Evolutionary conservation across 176 grass and related monocot genomes (phyloP), one percentile per base, ranked within the genome.

Genomic region (Elaeis guineensis): DNA sequence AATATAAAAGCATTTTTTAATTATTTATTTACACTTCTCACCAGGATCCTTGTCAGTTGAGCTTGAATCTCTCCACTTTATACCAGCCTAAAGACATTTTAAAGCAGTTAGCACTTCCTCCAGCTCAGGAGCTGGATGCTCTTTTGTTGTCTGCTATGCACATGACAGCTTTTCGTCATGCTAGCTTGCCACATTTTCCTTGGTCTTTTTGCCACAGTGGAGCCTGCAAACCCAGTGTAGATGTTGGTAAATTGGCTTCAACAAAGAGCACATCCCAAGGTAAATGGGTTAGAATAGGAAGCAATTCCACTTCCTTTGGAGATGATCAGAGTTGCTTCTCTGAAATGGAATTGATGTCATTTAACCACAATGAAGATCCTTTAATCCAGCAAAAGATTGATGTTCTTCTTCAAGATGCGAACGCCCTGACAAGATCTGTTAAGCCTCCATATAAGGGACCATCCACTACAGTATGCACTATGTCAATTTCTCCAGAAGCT

Each of bases 101-200:
- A 65, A 69, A 77, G 19, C 70, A 61, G 78, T 89, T 98, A 72
- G 71, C 73, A 51, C 73, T 98, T 72, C 19, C 70, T 25, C 76
- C 78, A 74, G 81, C 55, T 62, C 76, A 79, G 4, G 73, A 86
- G 75, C 67, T 98, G 8, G 75, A 78, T 51, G 73, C 84, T 66
- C 56, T 98, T 55, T 69, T 98, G 25, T 70, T 51, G 58, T 32
- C 80, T 75, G 55, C 29, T 24, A 20, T 70, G 48, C 70, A 76
- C 79, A 66, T 76, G 54, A 57, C 75, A 69, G 69, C 73, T 66
- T 77, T 67, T 68, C 57, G 69, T 71, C 73, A 69, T 76, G 71
- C 80, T 66, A 89, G 76, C 78, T 92, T 98, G 67, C 93, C 93
- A 51, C 79, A 87, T 75, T 90, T 92, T 85, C 49, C 72, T n/a